Conservation (phyloP, 2,329 filamentous ascomycete genomes). For the Pochonia chlamydosporia region DNA sequence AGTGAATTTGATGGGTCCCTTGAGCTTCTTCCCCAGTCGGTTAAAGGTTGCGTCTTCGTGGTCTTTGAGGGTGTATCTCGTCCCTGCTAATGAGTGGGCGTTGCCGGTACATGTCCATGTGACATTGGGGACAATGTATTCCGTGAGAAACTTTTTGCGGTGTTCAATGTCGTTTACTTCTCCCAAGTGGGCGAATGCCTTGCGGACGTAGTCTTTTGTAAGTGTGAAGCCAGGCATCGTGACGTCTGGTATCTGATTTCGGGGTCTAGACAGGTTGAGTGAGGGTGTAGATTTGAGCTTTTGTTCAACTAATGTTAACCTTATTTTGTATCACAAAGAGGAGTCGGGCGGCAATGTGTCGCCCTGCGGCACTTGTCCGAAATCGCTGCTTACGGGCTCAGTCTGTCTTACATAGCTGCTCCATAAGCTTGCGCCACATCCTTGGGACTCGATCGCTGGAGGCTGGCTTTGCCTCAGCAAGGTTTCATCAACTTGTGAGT, state of each 20-base stretch:
- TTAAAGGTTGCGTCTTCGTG: conserved; percentile 15
- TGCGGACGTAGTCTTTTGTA: conserved; percentile 15
- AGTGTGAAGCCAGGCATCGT: conserved; percentile 15
- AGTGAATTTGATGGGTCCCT: conserved; percentile 15
- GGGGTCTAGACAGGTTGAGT: neutral
- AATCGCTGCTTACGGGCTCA: no score
- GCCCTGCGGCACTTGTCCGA: no score
- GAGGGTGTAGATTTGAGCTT: no score
- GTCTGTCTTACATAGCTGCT: no score
- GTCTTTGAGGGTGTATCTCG: conserved; percentile 11
- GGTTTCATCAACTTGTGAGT: no score
- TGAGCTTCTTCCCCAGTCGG: conserved; percentile 14
- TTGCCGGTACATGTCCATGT: conserved; percentile 18
- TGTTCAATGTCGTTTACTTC: conserved; percentile 10
- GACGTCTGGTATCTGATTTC: neutral
- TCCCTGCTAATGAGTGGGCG: conserved; percentile 18
- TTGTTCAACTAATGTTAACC: neutral
- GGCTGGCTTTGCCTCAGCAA: no score
- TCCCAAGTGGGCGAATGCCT: conserved; percentile 14
- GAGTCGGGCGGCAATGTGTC: no score
- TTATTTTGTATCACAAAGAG: no score
- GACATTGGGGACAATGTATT: conserved; percentile 13
- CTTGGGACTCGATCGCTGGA: no score
- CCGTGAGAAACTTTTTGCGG: conserved; percentile 14
- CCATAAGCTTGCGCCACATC: no score